A percentile compares a stretch with the other conserved stretches of the same genome.
These are phyloP conservation scores for Anisodus tanguticus DNA, from an alignment of 257 asterid species.

Conservation along the genomic window DNA sequence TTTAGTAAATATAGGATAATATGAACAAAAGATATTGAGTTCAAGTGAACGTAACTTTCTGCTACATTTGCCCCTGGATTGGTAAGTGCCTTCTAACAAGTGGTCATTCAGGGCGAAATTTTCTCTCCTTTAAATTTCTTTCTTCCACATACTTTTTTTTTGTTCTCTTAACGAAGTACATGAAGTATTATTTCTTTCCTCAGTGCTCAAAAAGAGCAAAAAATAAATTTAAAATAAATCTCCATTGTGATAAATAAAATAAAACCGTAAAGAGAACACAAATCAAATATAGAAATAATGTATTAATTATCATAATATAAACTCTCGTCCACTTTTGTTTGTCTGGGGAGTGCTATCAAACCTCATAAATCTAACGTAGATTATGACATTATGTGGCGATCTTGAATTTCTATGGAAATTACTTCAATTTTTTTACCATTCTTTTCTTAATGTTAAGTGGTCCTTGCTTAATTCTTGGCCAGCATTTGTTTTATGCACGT, in stretches of 20 bases:
- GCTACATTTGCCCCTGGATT: too few species aligned
- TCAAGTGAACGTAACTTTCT: too few species aligned
- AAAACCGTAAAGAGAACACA: background rate
- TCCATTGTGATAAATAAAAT: too few species aligned
- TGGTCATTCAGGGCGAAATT: background rate
- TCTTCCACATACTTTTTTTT: too few species aligned
- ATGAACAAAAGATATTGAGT: too few species aligned
- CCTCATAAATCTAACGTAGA: background rate
- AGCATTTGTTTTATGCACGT: background rate
- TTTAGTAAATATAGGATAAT: too few species aligned
- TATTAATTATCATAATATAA: background rate
- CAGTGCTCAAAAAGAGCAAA: too few species aligned
- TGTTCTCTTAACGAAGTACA: too few species aligned
- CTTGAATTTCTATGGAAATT: background rate
- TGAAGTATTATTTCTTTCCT: too few species aligned
- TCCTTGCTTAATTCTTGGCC: background rate
- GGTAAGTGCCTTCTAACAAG: background rate
- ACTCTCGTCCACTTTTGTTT: background rate
- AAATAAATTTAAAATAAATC: too few species aligned
- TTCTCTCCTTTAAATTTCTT: too few species aligned
- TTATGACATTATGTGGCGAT: background rate
- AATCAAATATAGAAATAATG: background rate
- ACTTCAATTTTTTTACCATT: too few species aligned
- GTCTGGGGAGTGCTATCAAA: background rate
- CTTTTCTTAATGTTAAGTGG: background rate